Evolutionary conservation across 495 filamentous ascomycete genomes (phyloP), one percentile per base, ranked within the genome.

Genomic region (Penicillium egyptiacum): DNA sequence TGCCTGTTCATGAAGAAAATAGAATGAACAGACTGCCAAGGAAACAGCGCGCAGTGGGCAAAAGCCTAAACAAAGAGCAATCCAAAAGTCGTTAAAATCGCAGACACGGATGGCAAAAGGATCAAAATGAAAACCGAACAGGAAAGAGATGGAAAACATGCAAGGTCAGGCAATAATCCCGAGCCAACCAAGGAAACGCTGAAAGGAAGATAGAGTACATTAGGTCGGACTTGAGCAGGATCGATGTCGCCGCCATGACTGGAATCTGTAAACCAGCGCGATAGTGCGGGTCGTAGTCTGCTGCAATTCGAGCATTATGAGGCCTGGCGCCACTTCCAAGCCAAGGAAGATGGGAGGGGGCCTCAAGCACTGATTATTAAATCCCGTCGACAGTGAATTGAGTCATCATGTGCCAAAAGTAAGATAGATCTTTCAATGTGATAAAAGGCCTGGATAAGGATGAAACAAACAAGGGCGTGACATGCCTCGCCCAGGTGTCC

Each of bases 181-280:
- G 53, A 66, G 53, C 53, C 56, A 61, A 64, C 68, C 65, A 63
- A 69, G 61, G 46, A 70, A 67, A 64, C 62, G 65, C 65, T 63
- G 64, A 71, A 60, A 69, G 56, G 57, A 61, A 69, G 53, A 65
- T 70, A 73, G 52, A 70, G 60, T 70, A 72, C 67, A 70, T 64
- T 64, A 72, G 54, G 51, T 65, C 60, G 62, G 60, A 63, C 62
- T 48, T 47, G 53, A 66, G 53, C 43, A 35, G 35, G 50, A 55
- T 42, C 39, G 60, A 59, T n/a, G n/a, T n/a, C n/a, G n/a, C n/a
- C n/a, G n/a, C n/a, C n/a, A n/a, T n/a, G n/a, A n/a, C n/a, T n/a
- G n/a, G n/a, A n/a, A n/a, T n/a, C n/a, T n/a, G n/a, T n/a, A n/a
- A n/a, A n/a, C n/a, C n/a, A n/a, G n/a, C n/a, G n/a, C n/a, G n/a